phyloP scores from a whole-genome alignment of 192 early-diverging fungal genomes.

The Rhizoclosmatium globosum region DNA sequence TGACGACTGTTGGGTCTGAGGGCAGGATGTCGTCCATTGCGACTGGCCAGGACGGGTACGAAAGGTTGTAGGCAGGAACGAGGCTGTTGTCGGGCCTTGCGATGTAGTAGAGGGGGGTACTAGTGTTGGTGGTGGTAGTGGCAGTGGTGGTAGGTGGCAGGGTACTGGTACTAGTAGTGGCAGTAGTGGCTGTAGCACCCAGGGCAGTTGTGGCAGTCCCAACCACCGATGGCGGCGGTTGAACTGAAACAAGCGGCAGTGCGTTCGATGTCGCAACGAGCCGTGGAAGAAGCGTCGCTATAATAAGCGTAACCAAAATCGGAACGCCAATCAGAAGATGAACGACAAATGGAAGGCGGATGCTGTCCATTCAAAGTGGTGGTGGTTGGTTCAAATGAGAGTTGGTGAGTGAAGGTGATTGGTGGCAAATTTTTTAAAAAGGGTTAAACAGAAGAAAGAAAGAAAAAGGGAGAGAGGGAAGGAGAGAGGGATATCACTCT shows the following conservation, averaged over 20 bases:
- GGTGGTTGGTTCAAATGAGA: slow-evolving; percentile 2
- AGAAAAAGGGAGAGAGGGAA: too few species aligned
- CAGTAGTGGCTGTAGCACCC: too few species aligned
- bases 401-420: not conserved
- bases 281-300: too few species aligned
- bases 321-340: not conserved
- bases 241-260: too few species aligned
- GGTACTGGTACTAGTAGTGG: not conserved
- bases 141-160: not conserved
- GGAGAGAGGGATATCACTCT: too few species aligned
- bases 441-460: slow-evolving; percentile 4
- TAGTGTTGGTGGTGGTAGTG: slow-evolving; percentile 1
- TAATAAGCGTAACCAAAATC: too few species aligned
- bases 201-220: too few species aligned
- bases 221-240: too few species aligned
- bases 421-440: not conserved
- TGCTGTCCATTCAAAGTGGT: not conserved
- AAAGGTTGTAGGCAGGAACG: not conserved
- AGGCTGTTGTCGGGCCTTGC: not conserved
- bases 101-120: not conserved
- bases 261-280: too few species aligned
- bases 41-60: not conserved
- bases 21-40: not conserved
- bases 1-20: not conserved
- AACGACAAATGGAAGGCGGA: not conserved